A percentile compares a stretch with the other conserved stretches of the same genome.
Conservation (phyloP, 78 protist species). For the Speleostelium caveatum region DNA sequence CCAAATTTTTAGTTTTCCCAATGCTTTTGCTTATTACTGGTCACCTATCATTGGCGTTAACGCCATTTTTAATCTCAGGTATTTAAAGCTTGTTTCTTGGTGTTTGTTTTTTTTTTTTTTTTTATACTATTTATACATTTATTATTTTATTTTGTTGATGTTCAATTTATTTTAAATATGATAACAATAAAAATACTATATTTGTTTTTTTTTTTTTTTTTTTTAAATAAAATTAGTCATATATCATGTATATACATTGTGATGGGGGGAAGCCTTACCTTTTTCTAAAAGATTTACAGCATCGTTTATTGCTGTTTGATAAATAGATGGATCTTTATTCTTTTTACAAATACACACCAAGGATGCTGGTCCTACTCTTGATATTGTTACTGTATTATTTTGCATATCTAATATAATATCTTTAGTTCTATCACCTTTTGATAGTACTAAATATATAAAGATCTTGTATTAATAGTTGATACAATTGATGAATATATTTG, state of each 20-base stretch:
- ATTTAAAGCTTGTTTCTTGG: too few species aligned
- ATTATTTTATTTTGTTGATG: too few species aligned
- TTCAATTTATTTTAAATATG: conserved; percentile 71
- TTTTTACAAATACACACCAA: conserved; percentile 76
- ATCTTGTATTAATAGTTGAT: not conserved
- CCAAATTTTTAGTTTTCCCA: too few species aligned
- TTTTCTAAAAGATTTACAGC: conserved; percentile 66
- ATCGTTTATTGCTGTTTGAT: conserved; percentile 43
- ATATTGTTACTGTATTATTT: conserved; percentile 32
- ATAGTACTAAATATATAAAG: too few species aligned
- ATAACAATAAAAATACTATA: conserved; percentile 50
- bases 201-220: not conserved
- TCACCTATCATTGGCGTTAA: too few species aligned
- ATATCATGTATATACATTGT: not conserved
- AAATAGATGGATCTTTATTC: conserved; percentile 65
- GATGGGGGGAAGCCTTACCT: conserved; percentile 37
- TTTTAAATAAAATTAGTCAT: not conserved
- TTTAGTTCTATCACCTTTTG: conserved; percentile 70
- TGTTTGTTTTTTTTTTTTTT: too few species aligned
- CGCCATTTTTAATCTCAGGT: too few species aligned
- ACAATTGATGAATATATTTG: not conserved
- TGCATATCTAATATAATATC: conserved; percentile 63
- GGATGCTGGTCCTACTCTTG: conserved; percentile 57
- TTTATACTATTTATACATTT: too few species aligned
- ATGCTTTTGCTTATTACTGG: too few species aligned